These are phyloP conservation scores for Diaporthe nobilis DNA, from an alignment of 2,329 filamentous ascomycete genomes.

Conservation along the genomic window DNA sequence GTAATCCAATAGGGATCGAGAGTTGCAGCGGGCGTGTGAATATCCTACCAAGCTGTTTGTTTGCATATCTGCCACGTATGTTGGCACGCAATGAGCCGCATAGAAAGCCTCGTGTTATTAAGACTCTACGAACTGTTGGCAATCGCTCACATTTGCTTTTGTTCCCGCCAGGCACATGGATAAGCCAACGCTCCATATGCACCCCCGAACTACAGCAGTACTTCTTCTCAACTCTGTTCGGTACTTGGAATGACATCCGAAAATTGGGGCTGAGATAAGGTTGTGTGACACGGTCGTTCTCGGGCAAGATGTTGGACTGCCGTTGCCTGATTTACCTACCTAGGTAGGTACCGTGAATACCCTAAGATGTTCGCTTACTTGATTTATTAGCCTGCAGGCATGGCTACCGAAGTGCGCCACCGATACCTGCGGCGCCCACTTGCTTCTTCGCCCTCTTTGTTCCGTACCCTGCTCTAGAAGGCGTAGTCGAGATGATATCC, in stretches of 20 bases:
- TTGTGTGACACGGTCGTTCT: constrained; percentile 9
- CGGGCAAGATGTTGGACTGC: constrained; percentile 8
- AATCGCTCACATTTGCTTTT: neutral
- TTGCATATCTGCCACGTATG: neutral
- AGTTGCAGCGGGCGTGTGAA: neutral
- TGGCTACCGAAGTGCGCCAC: constrained; percentile 10
- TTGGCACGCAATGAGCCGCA: neutral
- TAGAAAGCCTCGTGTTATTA: neutral
- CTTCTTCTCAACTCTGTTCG: neutral
- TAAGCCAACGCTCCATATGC: neutral
- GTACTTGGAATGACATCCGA: neutral
- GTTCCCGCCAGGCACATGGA: neutral
- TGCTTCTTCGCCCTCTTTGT: neutral
- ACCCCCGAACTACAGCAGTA: neutral
- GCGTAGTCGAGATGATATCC: too few species aligned
- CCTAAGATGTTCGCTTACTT: too few species aligned
- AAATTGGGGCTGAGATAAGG: constrained; percentile 34
- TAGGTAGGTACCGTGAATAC: neutral
- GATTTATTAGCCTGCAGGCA: neutral
- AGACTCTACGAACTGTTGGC: neutral
- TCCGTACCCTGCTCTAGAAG: neutral
- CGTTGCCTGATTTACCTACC: neutral
- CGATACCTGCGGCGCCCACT: neutral
- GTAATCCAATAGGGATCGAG: neutral
- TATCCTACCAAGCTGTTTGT: neutral